phyloP scores from a whole-genome alignment of 805 yeast genomes.

The Novakomyces olei region DNA sequence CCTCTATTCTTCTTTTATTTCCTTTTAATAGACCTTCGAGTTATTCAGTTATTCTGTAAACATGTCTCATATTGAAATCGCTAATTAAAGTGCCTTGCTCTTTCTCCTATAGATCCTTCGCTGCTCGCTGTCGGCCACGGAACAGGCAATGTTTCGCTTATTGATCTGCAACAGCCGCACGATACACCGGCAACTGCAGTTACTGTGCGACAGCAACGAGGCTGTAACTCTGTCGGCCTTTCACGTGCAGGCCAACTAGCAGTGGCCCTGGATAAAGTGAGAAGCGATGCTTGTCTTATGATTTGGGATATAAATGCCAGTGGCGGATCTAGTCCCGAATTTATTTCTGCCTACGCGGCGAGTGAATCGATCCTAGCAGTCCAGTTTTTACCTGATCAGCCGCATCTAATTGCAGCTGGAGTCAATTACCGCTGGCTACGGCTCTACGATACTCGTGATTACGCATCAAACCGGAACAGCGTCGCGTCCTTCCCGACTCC shows the following conservation, averaged over 20 bases:
- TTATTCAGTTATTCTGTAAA: not conserved
- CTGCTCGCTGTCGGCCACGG: conserved; percentile 2
- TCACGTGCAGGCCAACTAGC: conserved; percentile 44
- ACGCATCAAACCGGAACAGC: too few species aligned
- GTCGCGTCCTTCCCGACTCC: not conserved
- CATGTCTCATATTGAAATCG: not conserved
- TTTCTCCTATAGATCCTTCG: not conserved
- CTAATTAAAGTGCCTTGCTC: not conserved
- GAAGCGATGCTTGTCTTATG: conserved; percentile 54
- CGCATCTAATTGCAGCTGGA: conserved; percentile 40
- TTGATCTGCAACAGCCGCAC: conserved; percentile 2
- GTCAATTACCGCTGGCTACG: conserved; percentile 52
- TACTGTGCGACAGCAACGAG: conserved; percentile 28
- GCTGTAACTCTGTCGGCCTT: conserved; percentile 56
- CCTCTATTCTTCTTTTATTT: not conserved
- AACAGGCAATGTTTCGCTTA: not conserved
- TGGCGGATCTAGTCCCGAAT: conserved; percentile 38
- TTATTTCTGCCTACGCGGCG: conserved; percentile 28
- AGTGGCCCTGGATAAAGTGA: conserved; percentile 55
- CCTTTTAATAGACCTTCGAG: not conserved
- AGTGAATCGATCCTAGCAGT: not conserved
- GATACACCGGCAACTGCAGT: conserved; percentile 4
- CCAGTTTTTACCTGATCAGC: conserved; percentile 41
- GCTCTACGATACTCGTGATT: conserved; percentile 30
- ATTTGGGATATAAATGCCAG: conserved; percentile 35